Conservation (phyloP, 2,329 filamentous ascomycete genomes). For the Pseudofabraea citricarpa region DNA sequence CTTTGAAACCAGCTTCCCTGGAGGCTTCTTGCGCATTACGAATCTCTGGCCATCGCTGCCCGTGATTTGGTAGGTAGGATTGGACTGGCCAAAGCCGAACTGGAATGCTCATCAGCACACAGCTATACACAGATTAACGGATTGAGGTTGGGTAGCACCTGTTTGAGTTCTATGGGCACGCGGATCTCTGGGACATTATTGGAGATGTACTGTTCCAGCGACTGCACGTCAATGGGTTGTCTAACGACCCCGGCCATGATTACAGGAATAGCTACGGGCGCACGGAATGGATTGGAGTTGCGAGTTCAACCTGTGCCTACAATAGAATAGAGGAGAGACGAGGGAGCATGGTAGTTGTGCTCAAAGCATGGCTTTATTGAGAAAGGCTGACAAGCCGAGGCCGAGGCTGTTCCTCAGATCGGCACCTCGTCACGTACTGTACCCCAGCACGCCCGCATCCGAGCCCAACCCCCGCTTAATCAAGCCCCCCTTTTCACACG, state of each 20-base stretch:
- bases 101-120: conserved; percentile 31
- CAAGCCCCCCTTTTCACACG: no score
- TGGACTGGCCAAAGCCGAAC: conserved; percentile 97
- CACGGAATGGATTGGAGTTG: neutral
- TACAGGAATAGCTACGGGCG: no score
- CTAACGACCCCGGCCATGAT: conserved; percentile 80
- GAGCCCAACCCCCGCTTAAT: no score
- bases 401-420: no score
- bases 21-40: conserved; percentile 96
- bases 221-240: conserved; percentile 80
- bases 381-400: no score
- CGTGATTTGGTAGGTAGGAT: conserved; percentile 91
- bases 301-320: no score
- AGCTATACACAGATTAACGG: conserved; percentile 2
- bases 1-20: conserved; percentile 87
- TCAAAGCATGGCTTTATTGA: no score
- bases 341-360: neutral
- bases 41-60: conserved; percentile 64
- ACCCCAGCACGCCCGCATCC: no score
- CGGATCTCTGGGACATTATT: conserved; percentile 78
- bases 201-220: conserved; percentile 74
- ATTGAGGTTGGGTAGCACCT: conserved; percentile 47
- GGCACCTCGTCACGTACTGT: no score
- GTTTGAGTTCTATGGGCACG: conserved; percentile 80
- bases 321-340: no score